Evolutionary conservation across 768 basidiomycete genomes (phyloP).

Genomic region (Crepidotus variabilis): DNA sequence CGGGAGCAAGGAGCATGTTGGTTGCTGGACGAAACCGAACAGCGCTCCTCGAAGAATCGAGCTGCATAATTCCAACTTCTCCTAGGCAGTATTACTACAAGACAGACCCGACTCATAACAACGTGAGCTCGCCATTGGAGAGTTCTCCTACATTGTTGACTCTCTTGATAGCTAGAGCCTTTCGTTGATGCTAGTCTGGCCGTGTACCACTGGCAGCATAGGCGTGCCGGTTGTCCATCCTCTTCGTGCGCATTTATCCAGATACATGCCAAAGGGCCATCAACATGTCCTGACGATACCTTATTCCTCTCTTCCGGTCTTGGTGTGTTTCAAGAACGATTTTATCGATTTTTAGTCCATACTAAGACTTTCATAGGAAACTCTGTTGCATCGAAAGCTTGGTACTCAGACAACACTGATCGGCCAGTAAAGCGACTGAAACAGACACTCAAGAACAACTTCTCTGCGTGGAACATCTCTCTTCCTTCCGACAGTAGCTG

Average conservation of each 20-base stretch:
- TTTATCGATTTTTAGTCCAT: neutral
- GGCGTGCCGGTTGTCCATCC: constrained; percentile 32
- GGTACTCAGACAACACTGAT: constrained; percentile 33
- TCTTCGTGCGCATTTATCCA: constrained; percentile 42
- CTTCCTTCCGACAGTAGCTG: constrained; percentile 39
- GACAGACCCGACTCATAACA: constrained; percentile 47
- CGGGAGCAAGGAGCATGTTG: constrained; percentile 37
- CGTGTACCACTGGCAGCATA: constrained; percentile 37
- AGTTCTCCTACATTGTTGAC: neutral
- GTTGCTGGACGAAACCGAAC: constrained; percentile 35
- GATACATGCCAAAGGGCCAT: constrained; percentile 40
- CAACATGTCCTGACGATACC: constrained; percentile 33
- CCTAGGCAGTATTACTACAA: constrained; percentile 27
- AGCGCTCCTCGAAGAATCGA: constrained; percentile 27
- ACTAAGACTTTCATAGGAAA: neutral
- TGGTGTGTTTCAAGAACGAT: constrained; percentile 29
- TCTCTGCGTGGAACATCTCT: constrained; percentile 34
- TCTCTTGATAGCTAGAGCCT: constrained; percentile 32
- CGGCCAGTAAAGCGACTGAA: constrained; percentile 35
- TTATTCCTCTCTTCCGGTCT: constrained; percentile 45
- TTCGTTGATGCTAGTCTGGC: constrained; percentile 37
- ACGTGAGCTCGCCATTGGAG: constrained; percentile 20
- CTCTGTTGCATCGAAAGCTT: constrained; percentile 19
- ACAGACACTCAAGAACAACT: constrained; percentile 21
- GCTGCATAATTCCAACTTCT: constrained; percentile 25